Conservation (phyloP, 2,329 filamentous ascomycete species). For the Apiospora koreana region DNA sequence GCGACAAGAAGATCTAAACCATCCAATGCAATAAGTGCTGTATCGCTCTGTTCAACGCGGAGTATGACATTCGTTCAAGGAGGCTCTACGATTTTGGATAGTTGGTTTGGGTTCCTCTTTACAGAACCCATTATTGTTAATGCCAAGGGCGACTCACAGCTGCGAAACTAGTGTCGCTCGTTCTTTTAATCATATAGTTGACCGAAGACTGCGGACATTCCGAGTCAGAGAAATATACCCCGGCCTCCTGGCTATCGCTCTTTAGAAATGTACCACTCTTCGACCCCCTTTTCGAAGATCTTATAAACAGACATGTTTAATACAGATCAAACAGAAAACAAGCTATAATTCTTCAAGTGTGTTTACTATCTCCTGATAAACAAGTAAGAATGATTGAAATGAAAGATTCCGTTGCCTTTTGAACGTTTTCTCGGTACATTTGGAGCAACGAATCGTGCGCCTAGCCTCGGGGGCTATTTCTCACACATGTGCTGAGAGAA, state of each 20-base stretch:
- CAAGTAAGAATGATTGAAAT: too few species aligned
- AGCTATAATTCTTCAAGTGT: too few species aligned
- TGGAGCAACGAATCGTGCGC: too few species aligned
- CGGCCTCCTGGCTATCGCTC: background rate
- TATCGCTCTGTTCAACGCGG: background rate
- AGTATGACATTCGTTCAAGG: background rate
- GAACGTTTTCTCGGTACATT: too few species aligned
- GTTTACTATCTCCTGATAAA: too few species aligned
- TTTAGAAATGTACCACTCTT: background rate
- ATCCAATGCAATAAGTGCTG: background rate
- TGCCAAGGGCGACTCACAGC: background rate
- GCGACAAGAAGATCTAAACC: background rate
- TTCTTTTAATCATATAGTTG: background rate
- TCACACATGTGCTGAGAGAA: too few species aligned
- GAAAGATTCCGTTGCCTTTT: too few species aligned
- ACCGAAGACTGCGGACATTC: background rate
- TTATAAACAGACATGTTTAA: background rate
- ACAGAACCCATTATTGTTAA: background rate
- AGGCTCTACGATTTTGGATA: background rate
- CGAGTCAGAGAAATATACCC: background rate
- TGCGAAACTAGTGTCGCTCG: background rate
- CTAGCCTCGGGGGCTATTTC: too few species aligned
- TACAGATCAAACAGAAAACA: too few species aligned
- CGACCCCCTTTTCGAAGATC: too few species aligned
- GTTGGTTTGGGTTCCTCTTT: background rate